Percentiles rank a stretch among this genome's conserved stretches.
Evolutionary conservation across 306 rosid genomes (phyloP).

Genomic region (Lithocarpus polystachyus): DNA sequence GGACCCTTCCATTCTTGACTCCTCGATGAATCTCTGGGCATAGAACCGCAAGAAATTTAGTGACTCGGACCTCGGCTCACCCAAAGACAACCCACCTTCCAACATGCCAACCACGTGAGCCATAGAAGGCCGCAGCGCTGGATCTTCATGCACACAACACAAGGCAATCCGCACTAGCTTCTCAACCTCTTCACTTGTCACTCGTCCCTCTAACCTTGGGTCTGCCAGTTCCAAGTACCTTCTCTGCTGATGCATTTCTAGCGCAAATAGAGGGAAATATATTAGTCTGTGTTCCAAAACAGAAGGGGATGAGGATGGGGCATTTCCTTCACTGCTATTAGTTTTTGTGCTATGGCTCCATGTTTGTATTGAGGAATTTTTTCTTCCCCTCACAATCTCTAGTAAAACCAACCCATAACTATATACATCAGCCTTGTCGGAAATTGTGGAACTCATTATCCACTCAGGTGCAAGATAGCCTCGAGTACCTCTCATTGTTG

Average conservation of each 20-base stretch:
- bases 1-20: conserved; percentile 41
- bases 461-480: conserved; percentile 96
- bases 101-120: conserved; percentile 66
- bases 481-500: conserved; percentile 93
- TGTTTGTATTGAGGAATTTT: conserved; percentile 51
- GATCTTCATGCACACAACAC: conserved; percentile 94
- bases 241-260: conserved; percentile 83
- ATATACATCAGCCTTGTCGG: conserved; percentile 90
- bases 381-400: conserved; percentile 80
- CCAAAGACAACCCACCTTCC: conserved; percentile 67
- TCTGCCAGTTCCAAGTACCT: conserved; percentile 75
- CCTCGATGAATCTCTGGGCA: conserved; percentile 71
- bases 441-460: conserved; percentile 78
- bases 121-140: conserved; percentile 75
- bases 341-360: conserved; percentile 59
- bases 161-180: conserved; percentile 68
- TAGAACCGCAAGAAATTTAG: conserved; percentile 76
- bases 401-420: conserved; percentile 90
- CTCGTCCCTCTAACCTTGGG: conserved; percentile 66
- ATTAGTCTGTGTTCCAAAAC: conserved; percentile 32
- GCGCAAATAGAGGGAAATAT: conserved; percentile 77
- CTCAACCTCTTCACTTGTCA: conserved; percentile 56
- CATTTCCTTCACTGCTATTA: conserved; percentile 45
- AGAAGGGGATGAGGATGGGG: conserved; percentile 50
- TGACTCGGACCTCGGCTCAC: conserved; percentile 65